These are phyloP conservation scores for Suillus brevipes DNA, from an alignment of 768 basidiomycete genomes.

Conservation along the genomic window DNA sequence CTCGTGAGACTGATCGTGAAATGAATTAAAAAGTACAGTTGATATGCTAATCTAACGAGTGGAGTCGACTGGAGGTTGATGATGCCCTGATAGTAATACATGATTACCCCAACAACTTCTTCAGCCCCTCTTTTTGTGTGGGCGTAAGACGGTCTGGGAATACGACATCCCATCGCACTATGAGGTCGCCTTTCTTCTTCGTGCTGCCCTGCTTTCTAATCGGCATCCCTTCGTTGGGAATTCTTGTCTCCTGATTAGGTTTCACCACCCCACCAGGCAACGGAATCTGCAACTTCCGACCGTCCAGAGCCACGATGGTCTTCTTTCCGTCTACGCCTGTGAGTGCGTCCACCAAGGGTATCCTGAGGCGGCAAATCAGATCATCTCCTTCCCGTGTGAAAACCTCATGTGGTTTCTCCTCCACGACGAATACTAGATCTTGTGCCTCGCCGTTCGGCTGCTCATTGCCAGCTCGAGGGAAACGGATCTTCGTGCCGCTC, in stretches of 20 bases:
- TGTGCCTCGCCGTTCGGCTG: slow-evolving; percentile 64
- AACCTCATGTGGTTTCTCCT: slow-evolving; percentile 83
- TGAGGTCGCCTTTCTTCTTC: slow-evolving; percentile 79
- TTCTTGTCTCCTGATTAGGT: slow-evolving; percentile 69
- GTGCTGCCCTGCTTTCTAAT: slow-evolving; percentile 74
- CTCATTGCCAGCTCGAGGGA: slow-evolving; percentile 86
- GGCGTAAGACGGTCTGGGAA: slow-evolving; percentile 80
- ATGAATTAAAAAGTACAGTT: slow-evolving; percentile 12
- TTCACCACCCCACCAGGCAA: slow-evolving; percentile 70
- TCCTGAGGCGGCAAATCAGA: slow-evolving; percentile 55
- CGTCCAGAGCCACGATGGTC: slow-evolving; percentile 74
- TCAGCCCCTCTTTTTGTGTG: slow-evolving; percentile 77
- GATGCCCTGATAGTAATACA: not conserved
- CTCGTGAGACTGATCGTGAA: not conserved
- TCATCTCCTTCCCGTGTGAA: slow-evolving; percentile 85
- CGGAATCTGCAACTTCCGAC: slow-evolving; percentile 68
- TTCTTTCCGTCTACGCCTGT: slow-evolving; percentile 55
- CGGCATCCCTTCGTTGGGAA: slow-evolving; percentile 88
- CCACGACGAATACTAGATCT: slow-evolving; percentile 95
- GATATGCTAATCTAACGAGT: slow-evolving; percentile 9
- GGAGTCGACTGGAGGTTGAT: not conserved
- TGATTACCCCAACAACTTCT: slow-evolving; percentile 56
- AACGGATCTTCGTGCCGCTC: slow-evolving; percentile 91
- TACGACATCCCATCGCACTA: slow-evolving; percentile 78
- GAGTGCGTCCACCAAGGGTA: slow-evolving; percentile 85